These are phyloP conservation scores for Tilletiaria anomala DNA, from an alignment of 1,284 basidiomycete genomes.

Conservation along the genomic window DNA sequence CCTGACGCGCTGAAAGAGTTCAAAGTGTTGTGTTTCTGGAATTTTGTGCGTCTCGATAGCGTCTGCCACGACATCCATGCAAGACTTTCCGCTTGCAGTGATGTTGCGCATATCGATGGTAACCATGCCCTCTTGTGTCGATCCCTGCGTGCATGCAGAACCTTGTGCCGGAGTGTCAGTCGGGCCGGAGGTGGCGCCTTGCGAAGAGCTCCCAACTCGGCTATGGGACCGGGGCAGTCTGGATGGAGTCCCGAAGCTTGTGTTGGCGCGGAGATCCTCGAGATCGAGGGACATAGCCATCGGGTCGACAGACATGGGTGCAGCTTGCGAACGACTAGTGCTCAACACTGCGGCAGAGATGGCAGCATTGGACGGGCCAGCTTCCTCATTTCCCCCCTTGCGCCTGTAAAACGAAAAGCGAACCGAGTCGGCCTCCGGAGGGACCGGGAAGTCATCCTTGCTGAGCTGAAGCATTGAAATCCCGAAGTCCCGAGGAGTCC, in stretches of 20 bases:
- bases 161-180: conserved; percentile 4
- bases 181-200: background rate
- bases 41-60: conserved; percentile 58
- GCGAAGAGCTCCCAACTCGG: background rate
- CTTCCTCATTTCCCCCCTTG: too few species aligned
- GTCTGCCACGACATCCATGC: conserved; percentile 52
- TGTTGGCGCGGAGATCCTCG: background rate
- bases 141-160: background rate
- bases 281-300: background rate
- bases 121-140: conserved; percentile 15
- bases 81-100: conserved; percentile 6
- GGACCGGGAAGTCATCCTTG: conserved; percentile 22
- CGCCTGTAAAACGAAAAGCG: conserved; percentile 44
- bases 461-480: conserved; percentile 42
- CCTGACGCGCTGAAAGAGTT: conserved; percentile 74
- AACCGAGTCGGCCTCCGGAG: conserved; percentile 36
- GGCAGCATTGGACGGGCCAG: too few species aligned
- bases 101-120: conserved; percentile 18
- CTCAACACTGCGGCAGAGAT: too few species aligned
- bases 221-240: background rate
- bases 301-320: too few species aligned
- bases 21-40: conserved; percentile 72
- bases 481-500: conserved; percentile 34
- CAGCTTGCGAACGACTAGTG: too few species aligned
- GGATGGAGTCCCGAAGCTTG: background rate